Evolutionary conservation across 192 early-diverging fungal genomes (phyloP).

Genomic region (Coemansia sp.): DNA sequence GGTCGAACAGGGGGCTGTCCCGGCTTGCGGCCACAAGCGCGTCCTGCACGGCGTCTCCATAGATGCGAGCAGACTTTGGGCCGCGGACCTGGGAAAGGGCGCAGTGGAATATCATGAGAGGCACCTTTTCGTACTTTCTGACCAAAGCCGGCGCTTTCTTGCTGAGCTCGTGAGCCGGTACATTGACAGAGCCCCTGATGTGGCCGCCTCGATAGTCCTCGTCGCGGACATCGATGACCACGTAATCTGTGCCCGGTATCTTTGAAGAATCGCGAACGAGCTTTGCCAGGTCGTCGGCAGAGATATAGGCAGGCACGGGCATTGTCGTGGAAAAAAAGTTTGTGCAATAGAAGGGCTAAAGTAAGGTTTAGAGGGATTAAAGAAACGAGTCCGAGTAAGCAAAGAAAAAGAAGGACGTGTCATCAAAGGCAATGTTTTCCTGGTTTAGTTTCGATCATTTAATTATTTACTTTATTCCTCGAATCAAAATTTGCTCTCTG

Average conservation of each 20-base stretch:
- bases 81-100: slow-evolving; percentile 80
- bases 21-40: slow-evolving; percentile 10
- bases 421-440: too few relatives aligned
- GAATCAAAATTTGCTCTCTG: too few relatives aligned
- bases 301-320: slow-evolving; percentile 7
- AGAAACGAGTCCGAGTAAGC: too few relatives aligned
- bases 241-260: slow-evolving; percentile 63
- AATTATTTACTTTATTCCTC: neutral
- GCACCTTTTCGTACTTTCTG: slow-evolving; percentile 57
- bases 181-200: slow-evolving; percentile 73
- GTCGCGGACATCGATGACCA: slow-evolving; percentile 73
- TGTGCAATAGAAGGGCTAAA: neutral
- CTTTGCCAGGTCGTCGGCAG: slow-evolving; percentile 48
- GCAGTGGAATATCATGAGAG: slow-evolving; percentile 80
- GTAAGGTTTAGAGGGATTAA: neutral
- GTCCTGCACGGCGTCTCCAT: slow-evolving; percentile 50
- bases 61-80: slow-evolving; percentile 68
- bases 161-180: slow-evolving; percentile 64
- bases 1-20: slow-evolving; percentile 14
- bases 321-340: too few relatives aligned
- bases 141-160: slow-evolving; percentile 48
- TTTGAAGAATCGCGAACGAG: slow-evolving; percentile 60
- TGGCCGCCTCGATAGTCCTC: slow-evolving; percentile 64
- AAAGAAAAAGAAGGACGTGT: too few relatives aligned
- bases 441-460: neutral